These are phyloP conservation scores for Castanea crenata DNA, from an alignment of 306 rosid species.

Conservation along the genomic window DNA sequence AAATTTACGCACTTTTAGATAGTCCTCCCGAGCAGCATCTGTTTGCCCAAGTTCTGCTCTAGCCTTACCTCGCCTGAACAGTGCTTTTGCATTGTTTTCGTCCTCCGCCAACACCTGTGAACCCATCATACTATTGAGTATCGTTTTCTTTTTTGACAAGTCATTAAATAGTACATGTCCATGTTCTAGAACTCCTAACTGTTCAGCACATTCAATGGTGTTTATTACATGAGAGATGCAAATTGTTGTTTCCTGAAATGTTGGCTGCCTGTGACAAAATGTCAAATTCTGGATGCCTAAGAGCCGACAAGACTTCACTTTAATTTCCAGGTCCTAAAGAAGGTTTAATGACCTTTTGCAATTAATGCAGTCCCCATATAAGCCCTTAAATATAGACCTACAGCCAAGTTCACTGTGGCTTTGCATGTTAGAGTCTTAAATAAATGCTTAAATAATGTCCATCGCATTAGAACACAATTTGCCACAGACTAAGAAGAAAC, in stretches of 20 bases:
- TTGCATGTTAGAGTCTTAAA: background rate
- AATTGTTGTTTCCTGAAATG: background rate
- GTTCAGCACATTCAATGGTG: background rate
- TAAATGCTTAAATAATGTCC: background rate
- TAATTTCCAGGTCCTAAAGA: background rate
- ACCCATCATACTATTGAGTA: constrained; percentile 12
- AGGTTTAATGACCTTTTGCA: background rate
- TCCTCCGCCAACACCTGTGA: constrained; percentile 82
- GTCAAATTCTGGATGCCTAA: background rate
- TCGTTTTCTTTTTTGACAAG: background rate
- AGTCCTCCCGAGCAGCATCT: constrained; percentile 84
- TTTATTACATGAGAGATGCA: background rate
- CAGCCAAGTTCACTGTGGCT: background rate
- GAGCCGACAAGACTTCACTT: background rate
- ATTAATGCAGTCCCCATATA: background rate
- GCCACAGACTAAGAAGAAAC: background rate
- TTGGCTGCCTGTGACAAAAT: background rate
- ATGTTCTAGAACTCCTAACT: background rate
- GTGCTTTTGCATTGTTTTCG: constrained; percentile 77
- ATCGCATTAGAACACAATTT: background rate
- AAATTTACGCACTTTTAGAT: constrained; percentile 55
- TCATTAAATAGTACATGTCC: background rate
- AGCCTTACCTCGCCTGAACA: constrained; percentile 89
- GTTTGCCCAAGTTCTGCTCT: constrained; percentile 90
- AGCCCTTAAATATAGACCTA: background rate